Evolutionary conservation across 2,329 filamentous ascomycete species (phyloP).

Genomic region (Cladosporium velox): DNA sequence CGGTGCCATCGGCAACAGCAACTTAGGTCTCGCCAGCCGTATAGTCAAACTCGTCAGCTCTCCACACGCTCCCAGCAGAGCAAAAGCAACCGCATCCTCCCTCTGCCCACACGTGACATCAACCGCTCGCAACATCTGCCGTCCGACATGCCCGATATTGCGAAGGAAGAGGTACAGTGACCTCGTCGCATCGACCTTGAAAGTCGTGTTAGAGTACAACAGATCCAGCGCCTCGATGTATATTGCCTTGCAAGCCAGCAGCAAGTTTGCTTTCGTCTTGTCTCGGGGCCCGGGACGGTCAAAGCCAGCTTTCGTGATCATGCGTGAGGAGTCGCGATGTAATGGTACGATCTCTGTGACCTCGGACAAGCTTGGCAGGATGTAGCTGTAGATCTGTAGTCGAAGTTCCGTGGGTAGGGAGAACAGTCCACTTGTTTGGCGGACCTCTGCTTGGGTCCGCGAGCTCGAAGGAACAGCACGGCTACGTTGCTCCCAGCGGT

Average conservation of each 20-base stretch:
- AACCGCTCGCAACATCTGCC: constrained; percentile 28
- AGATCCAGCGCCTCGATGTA: constrained; percentile 47
- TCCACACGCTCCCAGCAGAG: constrained; percentile 32
- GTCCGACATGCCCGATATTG: constrained; percentile 33
- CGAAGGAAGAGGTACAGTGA: constrained; percentile 48
- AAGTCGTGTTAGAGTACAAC: constrained; percentile 51
- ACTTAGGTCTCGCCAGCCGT: constrained; percentile 27
- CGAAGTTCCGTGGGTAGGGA: constrained; percentile 56
- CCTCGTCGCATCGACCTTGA: constrained; percentile 48
- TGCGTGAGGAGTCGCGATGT: constrained; percentile 31
- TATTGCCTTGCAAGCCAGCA: constrained; percentile 45
- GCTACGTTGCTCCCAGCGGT: constrained; percentile 23
- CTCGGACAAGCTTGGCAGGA: constrained; percentile 36
- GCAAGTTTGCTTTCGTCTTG: constrained; percentile 45
- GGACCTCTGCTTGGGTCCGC: not conserved
- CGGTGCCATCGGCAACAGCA: constrained; percentile 29
- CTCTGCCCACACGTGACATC: constrained; percentile 32
- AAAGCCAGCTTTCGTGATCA: constrained; percentile 30
- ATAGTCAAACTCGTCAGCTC: constrained; percentile 31
- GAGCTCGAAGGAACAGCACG: constrained; percentile 21
- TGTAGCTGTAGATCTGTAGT: constrained; percentile 51
- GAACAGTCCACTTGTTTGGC: constrained; percentile 38
- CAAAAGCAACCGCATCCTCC: constrained; percentile 36
- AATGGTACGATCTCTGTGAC: constrained; percentile 30
- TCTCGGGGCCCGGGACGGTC: constrained; percentile 35